Conservation (phyloP, 2,329 filamentous ascomycete species). For the Rasamsonia emersonii region DNA sequence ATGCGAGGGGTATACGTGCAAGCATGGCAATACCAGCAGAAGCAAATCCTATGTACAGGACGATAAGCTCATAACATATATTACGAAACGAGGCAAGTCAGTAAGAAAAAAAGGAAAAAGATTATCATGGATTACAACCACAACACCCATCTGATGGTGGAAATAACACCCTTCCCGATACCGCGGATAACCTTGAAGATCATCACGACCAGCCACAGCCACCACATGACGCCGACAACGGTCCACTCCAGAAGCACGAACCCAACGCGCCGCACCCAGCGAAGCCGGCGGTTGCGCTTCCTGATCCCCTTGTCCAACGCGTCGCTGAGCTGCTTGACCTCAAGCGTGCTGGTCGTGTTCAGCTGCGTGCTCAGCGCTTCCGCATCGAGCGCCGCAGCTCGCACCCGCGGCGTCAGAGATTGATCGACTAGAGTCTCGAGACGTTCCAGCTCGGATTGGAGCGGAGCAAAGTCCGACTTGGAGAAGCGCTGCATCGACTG, state of each 20-base stretch:
- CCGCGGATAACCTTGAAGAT: constrained; percentile 59
- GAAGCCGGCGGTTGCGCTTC: constrained; percentile 63
- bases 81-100: no score
- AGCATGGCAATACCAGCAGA: no score
- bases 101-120: background rate
- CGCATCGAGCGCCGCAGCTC: constrained; percentile 64
- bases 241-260: constrained; percentile 83
- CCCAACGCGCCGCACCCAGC: constrained; percentile 65
- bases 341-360: constrained; percentile 65
- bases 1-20: no score
- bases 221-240: constrained; percentile 86
- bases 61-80: no score
- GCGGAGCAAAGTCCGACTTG: constrained; percentile 33
- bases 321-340: constrained; percentile 73
- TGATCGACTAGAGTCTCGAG: constrained; percentile 41
- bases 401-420: constrained; percentile 51
- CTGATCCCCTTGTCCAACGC: constrained; percentile 61
- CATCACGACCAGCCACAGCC: constrained; percentile 83
- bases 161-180: constrained; percentile 50
- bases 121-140: constrained; percentile 54
- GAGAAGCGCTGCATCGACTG: constrained; percentile 39
- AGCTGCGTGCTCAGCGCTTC: constrained; percentile 71
- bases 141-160: constrained; percentile 67
- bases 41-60: no score
- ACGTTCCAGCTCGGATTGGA: constrained; percentile 36